Evolutionary conservation across 352 stramenopile species (phyloP), one percentile per base, ranked within the genome.

Genomic region (Phytophthora ohioensis): DNA sequence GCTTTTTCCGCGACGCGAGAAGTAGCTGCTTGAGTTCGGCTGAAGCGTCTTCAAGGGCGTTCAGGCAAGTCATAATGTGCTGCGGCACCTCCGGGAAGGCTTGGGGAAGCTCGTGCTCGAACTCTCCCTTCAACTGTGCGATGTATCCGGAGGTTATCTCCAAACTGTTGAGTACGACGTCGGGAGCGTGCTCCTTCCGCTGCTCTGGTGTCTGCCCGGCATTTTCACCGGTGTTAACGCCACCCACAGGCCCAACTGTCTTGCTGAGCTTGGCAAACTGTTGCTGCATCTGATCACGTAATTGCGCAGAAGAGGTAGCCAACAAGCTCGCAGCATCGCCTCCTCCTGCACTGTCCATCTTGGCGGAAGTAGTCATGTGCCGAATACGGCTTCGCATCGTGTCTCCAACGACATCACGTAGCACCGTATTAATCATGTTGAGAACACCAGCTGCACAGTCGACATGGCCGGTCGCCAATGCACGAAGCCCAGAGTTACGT

Each of bases 241-340:
- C 67, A 61, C 49, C 59, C 5, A 53, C 57, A 80, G 82, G 79
- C 2, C 80, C 81, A 73, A 93, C 87, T 31, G 79, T 92, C 57
- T 96, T 96, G 64, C 89, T 94, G 31, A 96, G 76, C 58, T 94
- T 94, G n/a, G 87, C 89, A 43, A 95, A 75, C 51, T 93, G 84
- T 57, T 92, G 87, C 67, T 94, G 86, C 78, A 96, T 91, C 49
- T 96, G 88, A 65, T 94, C 88, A 35, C 88, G 87, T n/a, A 96
- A 71, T 41, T 96, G 87, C 9, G 75, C 89, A 27, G 85, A 87
- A 15, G 71, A 79, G 3, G 84, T 67, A 6, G 76, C 82, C 4
- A 89, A 52, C 12, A 91, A 76, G 21, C 76, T 77, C 12, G 73
- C 71, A 12, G 75, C 73, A 68, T 90, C 76, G 41, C 73, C 69